A percentile compares a stretch with the other conserved stretches of the same genome.
phyloP scores from a whole-genome alignment of 176 grass and related monocot species.

The Thinopyrum elongatum region DNA sequence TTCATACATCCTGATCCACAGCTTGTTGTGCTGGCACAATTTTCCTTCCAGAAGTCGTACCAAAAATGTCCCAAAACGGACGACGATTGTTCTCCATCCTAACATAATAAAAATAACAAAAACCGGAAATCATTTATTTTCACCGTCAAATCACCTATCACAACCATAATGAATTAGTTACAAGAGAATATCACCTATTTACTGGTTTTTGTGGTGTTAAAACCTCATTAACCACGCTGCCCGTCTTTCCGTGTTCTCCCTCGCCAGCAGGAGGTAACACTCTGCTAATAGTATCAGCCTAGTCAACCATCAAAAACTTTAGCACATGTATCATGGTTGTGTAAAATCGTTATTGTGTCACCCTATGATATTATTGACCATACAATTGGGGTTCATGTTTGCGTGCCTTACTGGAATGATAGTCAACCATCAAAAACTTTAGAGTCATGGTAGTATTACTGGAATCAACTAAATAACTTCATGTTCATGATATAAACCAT shows the following conservation, averaged over 20 bases:
- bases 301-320: conserved; percentile 36
- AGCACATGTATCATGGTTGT: conserved; percentile 16
- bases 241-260: conserved; percentile 28
- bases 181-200: conserved; percentile 47
- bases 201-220: conserved; percentile 36
- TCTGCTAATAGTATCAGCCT: conserved; percentile 56
- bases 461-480: conserved; percentile 8
- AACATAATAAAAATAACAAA: conserved; percentile 20
- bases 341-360: neutral
- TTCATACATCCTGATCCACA: conserved; percentile 61
- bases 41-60: conserved; percentile 41
- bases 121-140: conserved; percentile 5
- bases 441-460: conserved; percentile 2
- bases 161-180: conserved; percentile 9
- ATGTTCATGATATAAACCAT: neutral
- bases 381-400: neutral
- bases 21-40: conserved; percentile 29
- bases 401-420: neutral
- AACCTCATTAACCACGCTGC: conserved; percentile 28
- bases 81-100: conserved; percentile 58
- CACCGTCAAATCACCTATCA: conserved; percentile 23
- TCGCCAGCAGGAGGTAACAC: conserved; percentile 49
- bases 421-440: neutral
- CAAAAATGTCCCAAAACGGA: conserved; percentile 61
- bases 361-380: neutral